Conservation (phyloP, 306 rosid species). For the Lathyrus sativus region DNA sequence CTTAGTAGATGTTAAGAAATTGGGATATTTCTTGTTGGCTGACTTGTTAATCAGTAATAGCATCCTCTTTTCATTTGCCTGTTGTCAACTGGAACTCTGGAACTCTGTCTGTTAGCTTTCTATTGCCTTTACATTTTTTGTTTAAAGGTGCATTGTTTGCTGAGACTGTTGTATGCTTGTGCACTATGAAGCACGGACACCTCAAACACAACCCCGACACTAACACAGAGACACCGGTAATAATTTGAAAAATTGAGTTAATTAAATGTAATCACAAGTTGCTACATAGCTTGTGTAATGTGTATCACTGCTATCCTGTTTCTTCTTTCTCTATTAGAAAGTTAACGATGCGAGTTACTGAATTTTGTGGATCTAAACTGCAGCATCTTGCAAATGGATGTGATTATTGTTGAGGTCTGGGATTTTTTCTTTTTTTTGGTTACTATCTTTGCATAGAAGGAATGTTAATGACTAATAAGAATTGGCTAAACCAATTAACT, state of each 20-base stretch:
- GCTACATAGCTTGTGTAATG: not conserved
- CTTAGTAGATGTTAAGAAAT: not conserved
- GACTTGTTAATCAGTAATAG: conserved; percentile 25
- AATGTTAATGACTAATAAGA: not conserved
- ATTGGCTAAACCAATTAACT: conserved; percentile 23
- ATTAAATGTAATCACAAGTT: no score
- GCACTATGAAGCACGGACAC: not conserved
- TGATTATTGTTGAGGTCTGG: conserved; percentile 18
- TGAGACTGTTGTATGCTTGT: conserved; percentile 8
- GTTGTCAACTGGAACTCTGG: conserved; percentile 16
- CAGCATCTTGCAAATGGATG: conserved; percentile 32
- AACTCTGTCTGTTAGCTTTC: conserved; percentile 15
- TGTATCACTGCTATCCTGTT: not conserved
- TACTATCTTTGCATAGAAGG: conserved; percentile 6
- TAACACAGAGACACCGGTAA: no score
- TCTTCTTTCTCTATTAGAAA: conserved; percentile 2
- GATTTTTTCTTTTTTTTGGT: not conserved
- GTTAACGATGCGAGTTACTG: not conserved
- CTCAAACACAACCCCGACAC: no score
- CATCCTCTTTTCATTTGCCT: conserved; percentile 8
- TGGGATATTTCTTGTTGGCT: conserved; percentile 8
- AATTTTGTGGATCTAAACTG: conserved; percentile 20
- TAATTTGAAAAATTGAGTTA: no score
- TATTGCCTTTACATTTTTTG: conserved; percentile 4
- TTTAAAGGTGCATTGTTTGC: not conserved